Conservation (phyloP, 805 yeast genomes). For the Cyberlindnera suaveolens region DNA sequence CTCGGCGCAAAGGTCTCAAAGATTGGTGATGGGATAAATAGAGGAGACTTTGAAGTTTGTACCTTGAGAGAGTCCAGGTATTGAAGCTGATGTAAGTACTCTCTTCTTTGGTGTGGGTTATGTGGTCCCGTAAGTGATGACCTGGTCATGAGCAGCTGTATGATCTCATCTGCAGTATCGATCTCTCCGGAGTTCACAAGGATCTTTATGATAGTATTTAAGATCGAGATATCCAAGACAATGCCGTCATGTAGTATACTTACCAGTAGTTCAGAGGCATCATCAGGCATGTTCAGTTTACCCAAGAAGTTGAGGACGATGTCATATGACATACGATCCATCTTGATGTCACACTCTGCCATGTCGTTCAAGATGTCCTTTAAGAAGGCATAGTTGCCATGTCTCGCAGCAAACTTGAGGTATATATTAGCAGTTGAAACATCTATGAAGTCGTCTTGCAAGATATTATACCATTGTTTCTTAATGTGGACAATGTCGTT, state of each 20-base stretch:
- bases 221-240: conserved; percentile 6
- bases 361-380: conserved; percentile 16
- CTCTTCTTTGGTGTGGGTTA: conserved; percentile 2
- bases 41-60: background rate
- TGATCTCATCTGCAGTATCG: conserved; percentile 4
- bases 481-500: conserved; percentile 2
- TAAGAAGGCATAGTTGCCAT: conserved; percentile 9
- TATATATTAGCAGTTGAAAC: conserved; percentile 23
- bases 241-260: conserved; percentile 5
- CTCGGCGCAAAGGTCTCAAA: conserved; percentile 15
- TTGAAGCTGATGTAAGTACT: conserved; percentile 1
- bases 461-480: conserved; percentile 2
- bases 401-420: conserved; percentile 21
- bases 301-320: conserved; percentile 17
- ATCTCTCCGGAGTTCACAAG: conserved; percentile 7
- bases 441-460: conserved; percentile 1
- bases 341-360: conserved; percentile 9
- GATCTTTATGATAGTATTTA: conserved; percentile 4
- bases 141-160: background rate
- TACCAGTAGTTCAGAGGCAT: background rate
- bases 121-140: background rate
- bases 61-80: conserved; percentile 9
- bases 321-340: conserved; percentile 27
- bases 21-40: conserved; percentile 9
- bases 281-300: background rate